These are phyloP conservation scores for Lipomyces mesembrius DNA, from an alignment of 805 yeast genomes.

Conservation along the genomic window DNA sequence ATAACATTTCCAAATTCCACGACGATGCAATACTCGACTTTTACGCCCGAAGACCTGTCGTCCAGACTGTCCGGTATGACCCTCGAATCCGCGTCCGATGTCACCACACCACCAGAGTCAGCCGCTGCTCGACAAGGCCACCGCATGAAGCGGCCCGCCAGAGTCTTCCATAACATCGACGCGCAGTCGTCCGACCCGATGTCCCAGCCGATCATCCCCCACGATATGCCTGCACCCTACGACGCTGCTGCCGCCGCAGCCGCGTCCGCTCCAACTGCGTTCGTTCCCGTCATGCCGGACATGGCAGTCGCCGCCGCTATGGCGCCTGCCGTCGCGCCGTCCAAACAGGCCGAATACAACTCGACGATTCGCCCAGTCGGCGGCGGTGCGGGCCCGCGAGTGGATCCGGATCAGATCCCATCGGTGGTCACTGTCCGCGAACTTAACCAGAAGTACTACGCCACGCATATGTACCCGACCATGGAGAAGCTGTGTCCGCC, in stretches of 20 bases:
- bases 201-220: constrained; percentile 28
- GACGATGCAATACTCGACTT: constrained; percentile 21
- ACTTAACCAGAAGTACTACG: constrained; percentile 45
- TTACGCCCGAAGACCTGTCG: constrained; percentile 24
- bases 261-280: constrained; percentile 16
- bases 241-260: constrained; percentile 8
- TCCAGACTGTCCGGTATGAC: constrained; percentile 17
- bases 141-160: constrained; percentile 31
- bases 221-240: constrained; percentile 13
- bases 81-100: constrained; percentile 11
- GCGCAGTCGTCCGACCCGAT: constrained; percentile 19
- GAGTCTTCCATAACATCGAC: constrained; percentile 30
- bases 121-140: constrained; percentile 17
- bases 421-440: constrained; percentile 49
- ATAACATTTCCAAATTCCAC: not conserved
- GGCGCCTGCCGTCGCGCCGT: constrained; percentile 10
- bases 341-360: constrained; percentile 17
- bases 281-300: constrained; percentile 14
- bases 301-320: constrained; percentile 17
- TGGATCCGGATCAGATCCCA: constrained; percentile 42
- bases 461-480: constrained; percentile 61
- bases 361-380: constrained; percentile 23
- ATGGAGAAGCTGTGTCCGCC: constrained; percentile 84
- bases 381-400: constrained; percentile 25
- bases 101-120: constrained; percentile 25